Percentiles rank a stretch among this genome's conserved stretches.
phyloP scores from a whole-genome alignment of 306 rosid genomes.

The Potentilla sterilis region DNA sequence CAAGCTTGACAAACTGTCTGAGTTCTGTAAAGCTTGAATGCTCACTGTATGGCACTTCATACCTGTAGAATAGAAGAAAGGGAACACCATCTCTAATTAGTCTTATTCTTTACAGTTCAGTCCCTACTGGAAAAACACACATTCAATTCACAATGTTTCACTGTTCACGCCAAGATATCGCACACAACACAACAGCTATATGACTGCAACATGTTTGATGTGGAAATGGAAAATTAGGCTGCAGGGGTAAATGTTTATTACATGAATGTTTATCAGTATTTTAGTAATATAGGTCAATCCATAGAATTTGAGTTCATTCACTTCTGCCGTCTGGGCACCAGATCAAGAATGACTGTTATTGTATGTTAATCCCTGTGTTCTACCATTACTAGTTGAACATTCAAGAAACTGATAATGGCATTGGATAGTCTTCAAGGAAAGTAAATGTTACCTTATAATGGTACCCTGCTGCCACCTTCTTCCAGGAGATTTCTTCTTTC shows the following conservation, averaged over 20 bases:
- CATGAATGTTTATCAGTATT: neutral
- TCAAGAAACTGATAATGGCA: constrained; percentile 4
- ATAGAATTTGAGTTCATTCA: neutral
- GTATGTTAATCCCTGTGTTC: neutral
- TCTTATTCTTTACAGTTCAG: neutral
- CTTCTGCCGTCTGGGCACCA: neutral
- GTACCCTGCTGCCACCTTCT: constrained; percentile 95
- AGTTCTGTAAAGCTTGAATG: constrained; percentile 91
- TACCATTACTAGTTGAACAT: neutral
- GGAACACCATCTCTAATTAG: constrained; percentile 8
- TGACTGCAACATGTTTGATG: neutral
- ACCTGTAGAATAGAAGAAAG: constrained; percentile 42
- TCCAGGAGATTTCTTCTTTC: constrained; percentile 89
- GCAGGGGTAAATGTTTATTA: neutral
- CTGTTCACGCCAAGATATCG: neutral
- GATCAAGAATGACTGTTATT: neutral
- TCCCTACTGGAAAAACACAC: neutral
- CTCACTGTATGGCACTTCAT: constrained; percentile 94
- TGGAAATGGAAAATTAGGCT: neutral
- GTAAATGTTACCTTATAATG: constrained; percentile 63
- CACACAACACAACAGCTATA: neutral
- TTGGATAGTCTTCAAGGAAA: neutral
- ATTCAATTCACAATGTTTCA: neutral
- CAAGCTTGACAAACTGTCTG: constrained; percentile 63
- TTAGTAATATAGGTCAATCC: neutral